phyloP scores from a whole-genome alignment of 495 filamentous ascomycete species.

The Penicillium alfredii region DNA sequence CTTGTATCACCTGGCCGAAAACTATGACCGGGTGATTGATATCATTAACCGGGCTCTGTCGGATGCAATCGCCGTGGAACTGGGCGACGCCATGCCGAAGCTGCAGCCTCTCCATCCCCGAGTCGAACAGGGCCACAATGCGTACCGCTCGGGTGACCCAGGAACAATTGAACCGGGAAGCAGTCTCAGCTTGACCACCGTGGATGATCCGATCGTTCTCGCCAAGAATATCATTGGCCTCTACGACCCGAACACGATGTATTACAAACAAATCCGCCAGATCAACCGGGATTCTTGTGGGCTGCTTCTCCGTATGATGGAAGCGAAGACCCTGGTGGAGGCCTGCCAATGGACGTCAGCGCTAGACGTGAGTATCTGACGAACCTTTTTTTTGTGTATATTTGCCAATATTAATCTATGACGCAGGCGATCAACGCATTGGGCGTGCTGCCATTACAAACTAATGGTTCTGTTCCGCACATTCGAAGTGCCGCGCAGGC shows the following conservation, averaged over 20 bases:
- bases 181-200: constrained; percentile 74
- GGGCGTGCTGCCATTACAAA: constrained; percentile 68
- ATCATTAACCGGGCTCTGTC: constrained; percentile 89
- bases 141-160: constrained; percentile 8
- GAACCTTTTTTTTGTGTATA: constrained; percentile 2
- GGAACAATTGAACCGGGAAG: constrained; percentile 37
- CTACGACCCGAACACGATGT: constrained; percentile 71
- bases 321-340: constrained; percentile 67
- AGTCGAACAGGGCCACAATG: constrained; percentile 22
- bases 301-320: constrained; percentile 69
- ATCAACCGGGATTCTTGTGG: constrained; percentile 64
- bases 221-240: constrained; percentile 73
- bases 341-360: constrained; percentile 66
- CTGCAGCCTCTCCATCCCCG: constrained; percentile 72
- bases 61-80: constrained; percentile 73
- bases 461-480: constrained; percentile 59
- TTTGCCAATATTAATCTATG: constrained; percentile 7
- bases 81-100: constrained; percentile 68
- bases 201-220: constrained; percentile 78
- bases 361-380: constrained; percentile 63
- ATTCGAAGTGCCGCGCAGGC: constrained; percentile 71
- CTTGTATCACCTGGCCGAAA: constrained; percentile 86
- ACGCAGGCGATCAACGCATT: constrained; percentile 64
- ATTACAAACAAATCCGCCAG: constrained; percentile 58
- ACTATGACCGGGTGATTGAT: constrained; percentile 84